Percentiles rank a stretch among this genome's conserved stretches.
phyloP scores from a whole-genome alignment of 2,329 filamentous ascomycete genomes.

The Aureobasidium sp. region DNA sequence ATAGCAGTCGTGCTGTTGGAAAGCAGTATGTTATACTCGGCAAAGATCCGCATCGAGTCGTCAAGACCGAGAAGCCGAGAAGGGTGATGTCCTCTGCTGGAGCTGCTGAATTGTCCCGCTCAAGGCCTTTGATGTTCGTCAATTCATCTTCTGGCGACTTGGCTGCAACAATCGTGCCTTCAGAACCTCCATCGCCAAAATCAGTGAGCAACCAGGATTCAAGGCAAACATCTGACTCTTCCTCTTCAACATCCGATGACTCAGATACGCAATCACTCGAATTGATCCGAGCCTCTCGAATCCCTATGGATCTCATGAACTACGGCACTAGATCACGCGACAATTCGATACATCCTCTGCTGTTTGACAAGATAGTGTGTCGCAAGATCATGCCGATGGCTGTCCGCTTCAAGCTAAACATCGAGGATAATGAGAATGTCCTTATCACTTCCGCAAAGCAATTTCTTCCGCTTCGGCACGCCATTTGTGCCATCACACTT shows the following conservation, averaged over 20 bases:
- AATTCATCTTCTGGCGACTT: not conserved
- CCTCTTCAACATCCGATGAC: not conserved
- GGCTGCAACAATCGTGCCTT: not conserved
- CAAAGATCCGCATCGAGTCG: not conserved
- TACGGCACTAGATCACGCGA: slow-evolving; percentile 3
- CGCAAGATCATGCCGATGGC: slow-evolving; percentile 16
- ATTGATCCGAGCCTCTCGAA: not conserved
- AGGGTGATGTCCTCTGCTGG: no score
- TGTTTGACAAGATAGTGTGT: slow-evolving; percentile 14
- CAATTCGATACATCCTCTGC: slow-evolving; percentile 4
- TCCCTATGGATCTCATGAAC: not conserved
- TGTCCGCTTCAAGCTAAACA: slow-evolving; percentile 13
- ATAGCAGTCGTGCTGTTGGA: slow-evolving; percentile 8
- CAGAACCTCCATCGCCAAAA: not conserved
- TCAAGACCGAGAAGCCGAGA: not conserved
- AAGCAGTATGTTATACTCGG: slow-evolving; percentile 14
- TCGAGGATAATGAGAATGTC: slow-evolving; percentile 14
- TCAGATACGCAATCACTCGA: not conserved
- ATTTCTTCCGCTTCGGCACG: slow-evolving; percentile 9
- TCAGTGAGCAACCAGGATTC: not conserved
- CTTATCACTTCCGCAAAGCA: slow-evolving; percentile 8
- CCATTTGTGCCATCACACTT: slow-evolving; percentile 6
- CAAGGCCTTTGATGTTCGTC: not conserved
- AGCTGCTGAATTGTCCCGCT: no score
- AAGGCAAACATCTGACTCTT: not conserved